Conservation (phyloP, 257 asterid genomes). For the Gynochthodes officinalis region DNA sequence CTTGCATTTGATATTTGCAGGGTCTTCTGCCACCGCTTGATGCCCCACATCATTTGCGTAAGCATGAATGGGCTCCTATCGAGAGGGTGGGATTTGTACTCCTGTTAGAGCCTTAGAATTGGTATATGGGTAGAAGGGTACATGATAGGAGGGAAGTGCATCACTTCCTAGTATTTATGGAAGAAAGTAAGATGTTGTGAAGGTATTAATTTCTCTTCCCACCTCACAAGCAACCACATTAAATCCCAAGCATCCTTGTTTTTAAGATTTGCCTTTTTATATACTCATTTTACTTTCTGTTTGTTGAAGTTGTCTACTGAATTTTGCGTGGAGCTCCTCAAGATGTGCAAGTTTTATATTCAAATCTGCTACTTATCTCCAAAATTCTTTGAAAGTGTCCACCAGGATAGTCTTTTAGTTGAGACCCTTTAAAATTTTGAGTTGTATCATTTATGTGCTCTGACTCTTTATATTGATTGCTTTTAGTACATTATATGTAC, state of each 20-base stretch:
- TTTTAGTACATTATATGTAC: too few relatives aligned
- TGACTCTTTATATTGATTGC: too few relatives aligned
- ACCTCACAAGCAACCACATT: background rate
- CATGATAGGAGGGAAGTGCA: background rate
- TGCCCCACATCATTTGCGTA: conserved; percentile 95
- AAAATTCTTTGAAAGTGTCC: too few relatives aligned
- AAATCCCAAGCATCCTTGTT: background rate
- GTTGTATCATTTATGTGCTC: too few relatives aligned
- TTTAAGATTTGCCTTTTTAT: background rate
- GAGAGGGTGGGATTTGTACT: conserved; percentile 69
- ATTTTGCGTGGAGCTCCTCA: background rate
- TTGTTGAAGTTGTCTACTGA: background rate
- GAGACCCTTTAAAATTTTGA: too few relatives aligned
- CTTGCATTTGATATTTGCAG: conserved; percentile 35
- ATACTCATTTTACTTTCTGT: background rate
- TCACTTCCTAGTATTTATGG: background rate
- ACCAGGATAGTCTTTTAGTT: too few relatives aligned
- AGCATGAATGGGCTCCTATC: conserved; percentile 94
- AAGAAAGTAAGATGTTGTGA: background rate
- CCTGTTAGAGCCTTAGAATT: background rate
- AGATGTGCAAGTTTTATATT: background rate
- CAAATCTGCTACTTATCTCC: background rate
- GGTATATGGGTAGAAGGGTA: background rate
- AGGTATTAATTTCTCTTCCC: background rate
- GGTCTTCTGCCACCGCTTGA: conserved; percentile 92